These are phyloP conservation scores for Diaporthe longicolla DNA, from an alignment of 2,329 filamentous ascomycete genomes.

Conservation along the genomic window DNA sequence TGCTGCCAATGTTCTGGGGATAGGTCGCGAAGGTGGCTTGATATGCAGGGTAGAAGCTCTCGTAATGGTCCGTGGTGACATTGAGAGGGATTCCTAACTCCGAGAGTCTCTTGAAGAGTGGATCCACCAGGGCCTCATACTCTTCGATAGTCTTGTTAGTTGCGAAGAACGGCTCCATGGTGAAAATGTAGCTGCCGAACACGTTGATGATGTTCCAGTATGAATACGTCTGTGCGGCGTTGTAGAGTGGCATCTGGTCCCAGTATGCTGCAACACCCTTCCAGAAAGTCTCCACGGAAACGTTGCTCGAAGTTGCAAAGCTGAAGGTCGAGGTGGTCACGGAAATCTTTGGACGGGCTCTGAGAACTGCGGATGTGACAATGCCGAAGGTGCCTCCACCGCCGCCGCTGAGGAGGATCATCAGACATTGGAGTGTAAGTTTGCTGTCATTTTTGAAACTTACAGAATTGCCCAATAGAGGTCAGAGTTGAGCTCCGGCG, in stretches of 20 bases:
- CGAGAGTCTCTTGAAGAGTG: constrained; percentile 56
- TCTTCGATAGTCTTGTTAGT: constrained; percentile 37
- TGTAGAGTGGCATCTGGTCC: constrained; percentile 63
- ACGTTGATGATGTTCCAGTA: constrained; percentile 46
- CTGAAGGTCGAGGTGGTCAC: constrained; percentile 46
- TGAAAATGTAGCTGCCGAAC: constrained; percentile 19
- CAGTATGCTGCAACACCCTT: constrained; percentile 60
- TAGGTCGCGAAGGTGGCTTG: constrained; percentile 47
- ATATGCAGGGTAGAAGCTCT: constrained; percentile 50
- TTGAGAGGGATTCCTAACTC: constrained; percentile 48
- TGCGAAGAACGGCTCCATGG: constrained; percentile 41
- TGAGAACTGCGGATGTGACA: constrained; percentile 49
- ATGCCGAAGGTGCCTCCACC: constrained; percentile 55
- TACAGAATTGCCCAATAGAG: constrained; percentile 63
- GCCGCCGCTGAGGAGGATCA: constrained; percentile 59
- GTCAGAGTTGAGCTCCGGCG: constrained; percentile 57
- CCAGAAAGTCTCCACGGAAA: constrained; percentile 68
- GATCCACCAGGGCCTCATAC: constrained; percentile 11
- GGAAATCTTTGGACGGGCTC: constrained; percentile 45
- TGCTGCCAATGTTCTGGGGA: constrained; percentile 55
- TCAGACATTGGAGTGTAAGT: background rate
- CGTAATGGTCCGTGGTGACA: constrained; percentile 46
- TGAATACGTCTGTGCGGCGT: constrained; percentile 64
- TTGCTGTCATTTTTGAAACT: background rate
- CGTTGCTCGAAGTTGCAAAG: constrained; percentile 60